Evolutionary conservation across 257 asterid genomes (phyloP).

Genomic region (Scutellaria barbata): DNA sequence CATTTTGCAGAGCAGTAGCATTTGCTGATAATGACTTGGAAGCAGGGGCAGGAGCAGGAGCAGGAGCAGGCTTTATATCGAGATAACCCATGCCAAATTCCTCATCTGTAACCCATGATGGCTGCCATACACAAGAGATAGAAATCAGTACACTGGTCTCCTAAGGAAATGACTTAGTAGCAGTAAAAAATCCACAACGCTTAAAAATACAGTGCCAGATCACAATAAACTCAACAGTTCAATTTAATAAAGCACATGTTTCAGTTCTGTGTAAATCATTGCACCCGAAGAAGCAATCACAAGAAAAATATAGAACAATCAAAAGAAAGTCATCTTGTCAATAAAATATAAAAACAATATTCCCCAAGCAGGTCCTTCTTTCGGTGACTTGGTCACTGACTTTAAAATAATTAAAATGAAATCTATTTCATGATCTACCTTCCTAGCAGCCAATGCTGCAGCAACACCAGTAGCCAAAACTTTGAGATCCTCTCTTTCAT

Average conservation of each 20-base stretch:
- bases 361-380: conserved; percentile 20
- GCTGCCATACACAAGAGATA: conserved; percentile 51
- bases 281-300: conserved; percentile 15
- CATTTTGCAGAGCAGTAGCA: conserved; percentile 62
- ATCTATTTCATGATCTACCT: conserved; percentile 55
- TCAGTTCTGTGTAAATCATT: conserved; percentile 13
- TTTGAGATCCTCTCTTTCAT: conserved; percentile 98
- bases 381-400: neutral
- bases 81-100: conserved; percentile 99
- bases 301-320: conserved; percentile 20
- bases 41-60: conserved; percentile 61
- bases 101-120: conserved; percentile 98
- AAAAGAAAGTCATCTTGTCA: neutral
- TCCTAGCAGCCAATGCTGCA: conserved; percentile 96
- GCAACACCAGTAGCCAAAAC: conserved; percentile 98
- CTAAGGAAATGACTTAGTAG: conserved; percentile 5
- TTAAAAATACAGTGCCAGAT: conserved; percentile 23
- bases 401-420: conserved; percentile 9
- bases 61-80: conserved; percentile 77
- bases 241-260: conserved; percentile 29
- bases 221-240: conserved; percentile 27
- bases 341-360: conserved; percentile 1
- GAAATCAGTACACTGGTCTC: conserved; percentile 24
- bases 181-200: conserved; percentile 20
- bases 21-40: conserved; percentile 63